A percentile compares a stretch with the other conserved stretches of the same genome.
phyloP scores from a whole-genome alignment of 2,329 filamentous ascomycete genomes.

The Aspergillus sclerotialis region DNA sequence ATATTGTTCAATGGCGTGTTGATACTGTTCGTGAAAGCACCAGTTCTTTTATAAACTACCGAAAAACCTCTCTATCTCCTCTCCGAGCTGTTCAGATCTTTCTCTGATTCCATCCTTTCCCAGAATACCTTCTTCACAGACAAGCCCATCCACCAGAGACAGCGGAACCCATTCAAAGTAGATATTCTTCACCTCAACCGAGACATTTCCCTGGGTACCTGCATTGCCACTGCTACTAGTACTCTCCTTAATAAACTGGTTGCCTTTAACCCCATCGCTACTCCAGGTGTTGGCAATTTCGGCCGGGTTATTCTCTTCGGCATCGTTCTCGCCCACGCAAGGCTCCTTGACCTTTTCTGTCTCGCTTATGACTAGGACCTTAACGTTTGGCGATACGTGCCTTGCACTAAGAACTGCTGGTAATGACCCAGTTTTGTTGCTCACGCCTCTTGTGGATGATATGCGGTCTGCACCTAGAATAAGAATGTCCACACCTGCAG shows the following conservation, averaged over 20 bases:
- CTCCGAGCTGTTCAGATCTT: constrained; percentile 15
- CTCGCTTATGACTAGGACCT: constrained; percentile 52
- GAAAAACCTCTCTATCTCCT: constrained; percentile 15
- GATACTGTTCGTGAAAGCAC: too few species aligned
- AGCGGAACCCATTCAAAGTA: constrained; percentile 57
- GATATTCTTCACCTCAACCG: constrained; percentile 36
- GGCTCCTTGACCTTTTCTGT: constrained; percentile 55
- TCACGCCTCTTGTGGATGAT: constrained; percentile 50
- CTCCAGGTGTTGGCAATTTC: constrained; percentile 49
- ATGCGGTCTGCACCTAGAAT: constrained; percentile 61
- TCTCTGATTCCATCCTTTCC: constrained; percentile 14
- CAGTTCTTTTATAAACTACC: constrained; percentile 8
- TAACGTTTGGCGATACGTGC: constrained; percentile 39
- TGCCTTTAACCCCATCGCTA: constrained; percentile 14
- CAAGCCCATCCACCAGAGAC: constrained; percentile 46
- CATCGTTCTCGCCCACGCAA: constrained; percentile 40
- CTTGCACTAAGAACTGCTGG: constrained; percentile 51
- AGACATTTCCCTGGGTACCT: constrained; percentile 9
- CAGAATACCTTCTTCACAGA: constrained; percentile 47
- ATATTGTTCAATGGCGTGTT: too few species aligned
- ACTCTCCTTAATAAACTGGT: constrained; percentile 13
- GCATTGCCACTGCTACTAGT: constrained; percentile 6
- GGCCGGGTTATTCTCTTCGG: constrained; percentile 47
- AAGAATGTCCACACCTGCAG: constrained; percentile 48
- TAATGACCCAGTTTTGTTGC: constrained; percentile 61